These are phyloP conservation scores for Aspergillus heteromorphus DNA, from an alignment of 495 filamentous ascomycete genomes.

Conservation along the genomic window DNA sequence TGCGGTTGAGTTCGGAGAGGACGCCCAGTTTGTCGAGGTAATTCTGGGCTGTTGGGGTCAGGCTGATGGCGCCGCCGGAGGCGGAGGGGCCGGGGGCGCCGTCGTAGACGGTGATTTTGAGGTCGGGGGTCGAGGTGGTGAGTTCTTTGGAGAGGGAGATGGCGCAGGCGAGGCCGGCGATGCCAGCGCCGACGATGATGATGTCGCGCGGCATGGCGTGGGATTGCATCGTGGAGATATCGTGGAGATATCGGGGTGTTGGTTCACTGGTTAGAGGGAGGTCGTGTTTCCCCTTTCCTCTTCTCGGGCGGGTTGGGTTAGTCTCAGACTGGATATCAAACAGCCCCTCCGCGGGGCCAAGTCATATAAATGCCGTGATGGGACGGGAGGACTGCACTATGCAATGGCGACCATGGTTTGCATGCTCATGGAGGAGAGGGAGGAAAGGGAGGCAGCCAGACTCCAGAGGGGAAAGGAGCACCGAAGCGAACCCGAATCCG, in stretches of 20 bases:
- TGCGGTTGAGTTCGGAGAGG: constrained; percentile 20
- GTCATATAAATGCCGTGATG: neutral
- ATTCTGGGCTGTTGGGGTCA: constrained; percentile 48
- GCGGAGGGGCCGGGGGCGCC: constrained; percentile 34
- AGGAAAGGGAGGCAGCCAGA: too few relatives aligned
- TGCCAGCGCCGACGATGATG: constrained; percentile 23
- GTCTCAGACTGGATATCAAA: neutral
- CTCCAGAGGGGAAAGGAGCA: too few relatives aligned
- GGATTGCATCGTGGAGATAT: neutral
- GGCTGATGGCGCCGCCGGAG: constrained; percentile 49
- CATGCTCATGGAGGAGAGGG: too few relatives aligned
- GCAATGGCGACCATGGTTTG: neutral
- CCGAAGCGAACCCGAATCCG: too few relatives aligned
- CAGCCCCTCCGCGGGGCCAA: neutral
- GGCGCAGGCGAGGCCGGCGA: constrained; percentile 23
- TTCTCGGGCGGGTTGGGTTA: neutral
- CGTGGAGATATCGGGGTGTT: too few relatives aligned
- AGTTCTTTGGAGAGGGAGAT: constrained; percentile 23
- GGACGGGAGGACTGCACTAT: neutral
- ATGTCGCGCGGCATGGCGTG: constrained; percentile 15
- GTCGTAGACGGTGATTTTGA: constrained; percentile 42
- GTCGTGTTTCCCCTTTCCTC: neutral
- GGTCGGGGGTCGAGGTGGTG: constrained; percentile 1
- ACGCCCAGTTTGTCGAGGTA: constrained; percentile 45
- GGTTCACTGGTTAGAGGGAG: too few relatives aligned